phyloP scores from a whole-genome alignment of 345 rosid genomes.

The Lumnitzera littorea region DNA sequence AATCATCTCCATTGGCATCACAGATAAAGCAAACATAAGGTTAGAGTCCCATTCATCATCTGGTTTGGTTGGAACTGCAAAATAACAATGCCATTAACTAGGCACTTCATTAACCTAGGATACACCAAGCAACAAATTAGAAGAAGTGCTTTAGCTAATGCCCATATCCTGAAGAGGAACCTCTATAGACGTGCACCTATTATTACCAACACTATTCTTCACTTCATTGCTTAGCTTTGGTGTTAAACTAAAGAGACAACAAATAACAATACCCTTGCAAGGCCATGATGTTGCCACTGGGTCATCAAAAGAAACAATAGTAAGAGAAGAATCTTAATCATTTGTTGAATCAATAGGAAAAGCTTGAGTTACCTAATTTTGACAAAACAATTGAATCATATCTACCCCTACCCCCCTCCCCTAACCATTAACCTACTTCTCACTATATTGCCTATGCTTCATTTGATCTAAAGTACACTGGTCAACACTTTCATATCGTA shows the following conservation, averaged over 20 bases:
- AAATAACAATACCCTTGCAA: slow-evolving; percentile 36
- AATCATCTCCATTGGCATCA: slow-evolving; percentile 37
- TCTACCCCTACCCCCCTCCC: slow-evolving; percentile 1
- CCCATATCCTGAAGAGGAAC: slow-evolving; percentile 50
- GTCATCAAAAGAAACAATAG: slow-evolving; percentile 29
- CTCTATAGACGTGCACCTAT: slow-evolving; percentile 39
- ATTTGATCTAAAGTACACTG: not conserved
- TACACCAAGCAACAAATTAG: slow-evolving; percentile 54
- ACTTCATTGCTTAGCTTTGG: slow-evolving; percentile 35
- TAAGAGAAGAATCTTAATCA: slow-evolving; percentile 24
- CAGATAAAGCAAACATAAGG: slow-evolving; percentile 33
- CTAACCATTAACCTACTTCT: slow-evolving; percentile 31
- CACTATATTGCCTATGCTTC: slow-evolving; percentile 12
- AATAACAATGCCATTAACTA: slow-evolving; percentile 45
- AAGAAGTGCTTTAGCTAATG: slow-evolving; percentile 61
- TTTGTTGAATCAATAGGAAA: slow-evolving; percentile 14
- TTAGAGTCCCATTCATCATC: slow-evolving; percentile 45
- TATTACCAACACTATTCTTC: slow-evolving; percentile 34
- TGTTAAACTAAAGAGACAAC: slow-evolving; percentile 37
- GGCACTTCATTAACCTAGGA: slow-evolving; percentile 47
- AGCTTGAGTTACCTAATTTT: slow-evolving; percentile 29
- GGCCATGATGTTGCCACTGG: slow-evolving; percentile 33
- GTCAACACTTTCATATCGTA: too few relatives aligned
- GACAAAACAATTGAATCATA: slow-evolving; percentile 34
- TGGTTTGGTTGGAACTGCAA: slow-evolving; percentile 28